Evolutionary conservation across 2,329 filamentous ascomycete species (phyloP).

Genomic region (Pseudopyricularia javanii): DNA sequence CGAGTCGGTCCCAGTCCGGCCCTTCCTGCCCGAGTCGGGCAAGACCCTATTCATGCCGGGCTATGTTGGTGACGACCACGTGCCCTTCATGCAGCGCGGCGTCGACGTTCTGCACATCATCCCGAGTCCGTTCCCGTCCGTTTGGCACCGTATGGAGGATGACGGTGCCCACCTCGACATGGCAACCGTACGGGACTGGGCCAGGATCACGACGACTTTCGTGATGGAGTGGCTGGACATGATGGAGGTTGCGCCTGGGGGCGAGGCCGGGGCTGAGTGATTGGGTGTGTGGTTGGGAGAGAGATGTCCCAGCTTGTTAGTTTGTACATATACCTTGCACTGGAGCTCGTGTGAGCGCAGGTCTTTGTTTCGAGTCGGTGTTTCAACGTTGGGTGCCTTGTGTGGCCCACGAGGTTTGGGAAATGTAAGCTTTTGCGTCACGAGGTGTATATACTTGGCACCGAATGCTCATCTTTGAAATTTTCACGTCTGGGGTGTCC

Average conservation of each 20-base stretch:
- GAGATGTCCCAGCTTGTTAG: not conserved
- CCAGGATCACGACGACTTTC: conserved; percentile 60
- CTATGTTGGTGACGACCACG: conserved; percentile 58
- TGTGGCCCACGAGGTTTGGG: too few relatives aligned
- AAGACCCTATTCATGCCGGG: conserved; percentile 36
- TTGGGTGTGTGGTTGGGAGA: not conserved
- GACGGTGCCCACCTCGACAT: conserved; percentile 63
- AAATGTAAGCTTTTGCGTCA: too few relatives aligned
- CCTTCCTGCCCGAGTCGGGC: conserved; percentile 13
- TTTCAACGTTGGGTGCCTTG: too few relatives aligned
- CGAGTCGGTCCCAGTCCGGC: conserved; percentile 33
- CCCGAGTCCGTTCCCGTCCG: conserved; percentile 53
- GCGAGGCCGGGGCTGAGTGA: not conserved
- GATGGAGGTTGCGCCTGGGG: conserved; percentile 21
- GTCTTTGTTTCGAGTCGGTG: too few relatives aligned
- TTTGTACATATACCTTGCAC: not conserved
- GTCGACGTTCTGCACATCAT: conserved; percentile 70
- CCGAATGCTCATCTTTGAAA: too few relatives aligned
- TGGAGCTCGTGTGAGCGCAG: too few relatives aligned
- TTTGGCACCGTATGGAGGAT: conserved; percentile 63
- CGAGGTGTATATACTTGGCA: too few relatives aligned
- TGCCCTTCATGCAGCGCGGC: conserved; percentile 64
- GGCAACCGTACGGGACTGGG: conserved; percentile 65
- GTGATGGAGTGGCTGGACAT: conserved; percentile 71
- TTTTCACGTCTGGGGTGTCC: too few relatives aligned